phyloP scores from a whole-genome alignment of 352 stramenopile species.

The Phytophthora europaea region DNA sequence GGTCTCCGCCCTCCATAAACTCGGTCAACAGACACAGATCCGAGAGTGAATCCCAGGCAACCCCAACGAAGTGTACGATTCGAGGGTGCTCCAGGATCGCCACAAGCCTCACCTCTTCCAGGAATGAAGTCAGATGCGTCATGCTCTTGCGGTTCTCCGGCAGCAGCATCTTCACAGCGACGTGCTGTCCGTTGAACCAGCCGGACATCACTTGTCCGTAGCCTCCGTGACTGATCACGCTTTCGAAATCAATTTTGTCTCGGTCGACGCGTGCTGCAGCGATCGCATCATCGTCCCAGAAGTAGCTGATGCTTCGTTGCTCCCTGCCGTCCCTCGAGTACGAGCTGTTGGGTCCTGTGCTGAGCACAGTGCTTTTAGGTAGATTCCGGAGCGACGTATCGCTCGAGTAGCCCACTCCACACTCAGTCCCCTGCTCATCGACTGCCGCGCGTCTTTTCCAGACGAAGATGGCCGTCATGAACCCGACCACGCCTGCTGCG shows the following conservation, averaged over 20 bases:
- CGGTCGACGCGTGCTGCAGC: conserved; percentile 34
- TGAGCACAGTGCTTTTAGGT: conserved; percentile 24
- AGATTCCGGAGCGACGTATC: conserved; percentile 16
- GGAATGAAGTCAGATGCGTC: conserved; percentile 29
- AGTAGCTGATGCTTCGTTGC: conserved; percentile 43
- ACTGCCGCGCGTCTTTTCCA: conserved; percentile 24
- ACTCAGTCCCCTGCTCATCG: neutral
- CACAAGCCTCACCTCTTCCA: conserved; percentile 41
- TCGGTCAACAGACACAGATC: conserved; percentile 38
- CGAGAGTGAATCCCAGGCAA: conserved; percentile 39
- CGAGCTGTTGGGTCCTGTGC: conserved; percentile 30
- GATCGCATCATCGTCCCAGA: conserved; percentile 41
- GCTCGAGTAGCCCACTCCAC: conserved; percentile 8
- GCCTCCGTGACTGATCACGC: conserved; percentile 32
- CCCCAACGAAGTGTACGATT: conserved; percentile 34
- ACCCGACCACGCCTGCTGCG: conserved; percentile 22
- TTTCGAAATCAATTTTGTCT: conserved; percentile 34
- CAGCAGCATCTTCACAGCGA: conserved; percentile 44
- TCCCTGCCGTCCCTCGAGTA: conserved; percentile 19
- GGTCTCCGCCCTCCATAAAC: conserved; percentile 39
- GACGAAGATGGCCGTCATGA: conserved; percentile 31
- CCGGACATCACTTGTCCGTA: conserved; percentile 33
- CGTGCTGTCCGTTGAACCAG: conserved; percentile 37
- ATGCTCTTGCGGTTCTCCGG: conserved; percentile 37
- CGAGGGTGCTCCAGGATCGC: conserved; percentile 35